Evolutionary conservation across 495 filamentous ascomycete genomes (phyloP), one percentile per base, ranked within the genome.

Genomic region (Penicillium paradoxum): DNA sequence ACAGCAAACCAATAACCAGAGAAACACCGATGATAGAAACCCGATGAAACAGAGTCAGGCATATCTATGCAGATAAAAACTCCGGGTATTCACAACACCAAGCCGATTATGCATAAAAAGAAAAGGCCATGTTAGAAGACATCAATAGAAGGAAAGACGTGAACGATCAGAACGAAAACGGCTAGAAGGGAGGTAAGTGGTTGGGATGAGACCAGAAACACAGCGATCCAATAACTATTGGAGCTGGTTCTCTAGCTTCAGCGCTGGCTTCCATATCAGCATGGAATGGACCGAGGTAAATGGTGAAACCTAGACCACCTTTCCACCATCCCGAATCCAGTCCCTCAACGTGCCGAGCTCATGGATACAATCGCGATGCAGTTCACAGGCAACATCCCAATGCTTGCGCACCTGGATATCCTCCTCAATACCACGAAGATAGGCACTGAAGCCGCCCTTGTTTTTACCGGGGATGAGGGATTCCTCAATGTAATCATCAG

Each of bases 321-420:
- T 71, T 4, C 71, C 70, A 8, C 72, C 72, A 46, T 63, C 60
- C 21, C 65, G 57, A 36, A 80, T 72, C 72, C 71, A 73, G 40
- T 83, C 78, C 29, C 77, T 75, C 58, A 84, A 63, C 53, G 74
- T 67, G 34, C 75, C 78, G 56, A 87, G 84, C 52, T 81, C 78
- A 53, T 76, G 60, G 36, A 92, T 73, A 37, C 75, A 79, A 21
- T 77, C 66, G 51, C 77, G 73, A 63, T 95, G 89, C 59, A 76
- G 72, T 46, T 86, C 86, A 25, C 75, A 78, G 0, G 80, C 81
- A 7, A 80, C 67, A 33, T 76, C 68, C 89, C 88, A 95, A 53
- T 81, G 76, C 57, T 78, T 73, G 25, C 82, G 68, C 1, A 89
- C 79, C 27, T 60, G 65, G 40, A 75, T 73, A 62, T 92, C 87